Percentiles rank a stretch among this genome's conserved stretches.
phyloP scores from a whole-genome alignment of 2,329 filamentous ascomycete genomes.

The Daldinia sp. region DNA sequence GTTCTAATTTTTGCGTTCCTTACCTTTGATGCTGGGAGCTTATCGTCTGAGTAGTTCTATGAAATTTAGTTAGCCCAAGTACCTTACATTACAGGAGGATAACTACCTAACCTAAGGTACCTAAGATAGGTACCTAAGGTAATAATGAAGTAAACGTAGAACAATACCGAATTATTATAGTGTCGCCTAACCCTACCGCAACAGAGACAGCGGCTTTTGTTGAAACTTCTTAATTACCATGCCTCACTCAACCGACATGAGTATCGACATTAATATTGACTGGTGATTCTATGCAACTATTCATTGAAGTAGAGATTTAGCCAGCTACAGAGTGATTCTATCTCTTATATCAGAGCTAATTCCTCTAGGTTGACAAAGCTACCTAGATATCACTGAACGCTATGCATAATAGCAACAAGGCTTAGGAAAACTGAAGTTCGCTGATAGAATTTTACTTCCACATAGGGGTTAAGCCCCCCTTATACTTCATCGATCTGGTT shows the following conservation, averaged over 20 bases:
- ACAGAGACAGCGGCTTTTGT: too few species aligned
- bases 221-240: too few species aligned
- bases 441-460: constrained; percentile 22
- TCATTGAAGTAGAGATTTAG: background rate
- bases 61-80: background rate
- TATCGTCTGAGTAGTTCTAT: background rate
- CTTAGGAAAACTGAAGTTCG: constrained; percentile 10
- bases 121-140: background rate
- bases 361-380: constrained; percentile 6
- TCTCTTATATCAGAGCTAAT: constrained; percentile 2
- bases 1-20: background rate
- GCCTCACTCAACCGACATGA: background rate
- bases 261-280: too few species aligned
- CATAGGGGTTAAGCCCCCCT: constrained; percentile 16
- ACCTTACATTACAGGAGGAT: too few species aligned
- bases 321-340: background rate
- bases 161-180: background rate
- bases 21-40: too few species aligned
- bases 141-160: background rate
- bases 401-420: constrained; percentile 9
- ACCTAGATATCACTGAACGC: constrained; percentile 8
- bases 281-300: too few species aligned
- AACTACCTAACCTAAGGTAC: too few species aligned
- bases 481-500: constrained; percentile 20
- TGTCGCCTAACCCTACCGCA: too few species aligned